Conservation (phyloP, 192 early-diverging fungal genomes). For the Coemansia sp. region DNA sequence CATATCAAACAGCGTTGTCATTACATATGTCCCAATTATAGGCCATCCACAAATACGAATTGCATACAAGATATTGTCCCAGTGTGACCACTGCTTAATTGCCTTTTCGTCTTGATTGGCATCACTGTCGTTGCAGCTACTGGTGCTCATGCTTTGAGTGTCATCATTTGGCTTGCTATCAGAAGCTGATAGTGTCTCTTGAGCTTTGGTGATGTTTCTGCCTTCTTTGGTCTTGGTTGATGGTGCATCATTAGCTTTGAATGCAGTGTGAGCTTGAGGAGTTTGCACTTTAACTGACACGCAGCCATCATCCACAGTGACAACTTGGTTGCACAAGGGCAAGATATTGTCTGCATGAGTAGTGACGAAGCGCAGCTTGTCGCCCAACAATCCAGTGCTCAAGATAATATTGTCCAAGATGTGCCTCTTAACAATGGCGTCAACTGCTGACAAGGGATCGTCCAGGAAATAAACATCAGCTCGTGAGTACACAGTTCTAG, state of each 20-base stretch:
- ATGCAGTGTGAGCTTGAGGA: conserved; percentile 19
- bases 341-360: conserved; percentile 34
- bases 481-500: conserved; percentile 66
- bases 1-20: not conserved
- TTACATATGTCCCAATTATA: not conserved
- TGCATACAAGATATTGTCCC: conserved; percentile 59
- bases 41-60: conserved; percentile 7
- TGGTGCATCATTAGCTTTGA: conserved; percentile 14
- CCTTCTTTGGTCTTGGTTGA: conserved; percentile 11
- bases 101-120: no score
- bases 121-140: no score
- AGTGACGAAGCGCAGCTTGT: conserved; percentile 55
- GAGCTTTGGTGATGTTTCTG: not conserved
- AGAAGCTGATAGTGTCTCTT: not conserved
- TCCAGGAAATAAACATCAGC: conserved; percentile 72
- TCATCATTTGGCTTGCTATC: not conserved
- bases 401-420: conserved; percentile 65
- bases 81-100: conserved; percentile 7
- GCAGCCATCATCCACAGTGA: conserved; percentile 14
- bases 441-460: conserved; percentile 75
- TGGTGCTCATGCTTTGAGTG: no score
- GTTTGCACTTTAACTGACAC: conserved; percentile 49
- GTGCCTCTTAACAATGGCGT: conserved; percentile 64
- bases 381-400: conserved; percentile 59
- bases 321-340: conserved; percentile 26